Base-by-base conservation (phyloP, 495 filamentous ascomycete genomes). In the Neurospora tetrasperma region DNA sequence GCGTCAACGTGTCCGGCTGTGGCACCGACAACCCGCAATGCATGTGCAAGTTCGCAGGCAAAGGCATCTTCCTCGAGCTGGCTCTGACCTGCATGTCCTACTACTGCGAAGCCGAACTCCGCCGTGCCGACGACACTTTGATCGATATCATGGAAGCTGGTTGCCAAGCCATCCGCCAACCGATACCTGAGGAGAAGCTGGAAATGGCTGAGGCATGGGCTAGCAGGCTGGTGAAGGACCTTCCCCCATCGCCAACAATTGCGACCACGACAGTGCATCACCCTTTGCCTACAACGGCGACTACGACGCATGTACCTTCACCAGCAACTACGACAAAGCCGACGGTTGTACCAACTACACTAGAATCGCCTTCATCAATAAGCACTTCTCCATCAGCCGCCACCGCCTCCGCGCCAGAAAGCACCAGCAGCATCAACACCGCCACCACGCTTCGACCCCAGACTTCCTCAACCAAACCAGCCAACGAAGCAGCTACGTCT, bases 1-100 rank as follows among this genome's bases (percentile, higher is more conserved):
- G 80, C 73, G 69, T 78, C 48, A 35, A 20, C 4, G 43, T 48
- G 42, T 76, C 73, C 12, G 76, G 77, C 39, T 80, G 76, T 69
- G 27, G 66, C 23, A 35, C 74, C 16, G 59, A 48, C 72, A 74
- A 73, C 73, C 43, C 71, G 3, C 75, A 73, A 23, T 82, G 78
- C 74, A 69, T 81, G 71, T 82, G 80, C 77, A 74, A 43, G 38
- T 69, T 66, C 54, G 35, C 66, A 2, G 78, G 75, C 5, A 71
- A 66, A 59, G 70, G 42, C 2, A 38, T 71, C 20, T 74, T 81
- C 31, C 76, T 81, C 14, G 75, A 75, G 39, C 44, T 48, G 7
- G 78, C 80, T 46, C 42, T 80, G 20, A 69, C 69, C 10, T 82
- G 80, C 73, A 71, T 82, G 71, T 78, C 73, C 71, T 72, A 74